phyloP scores from a whole-genome alignment of 2,329 filamentous ascomycete genomes.

The Nemania sp. region DNA sequence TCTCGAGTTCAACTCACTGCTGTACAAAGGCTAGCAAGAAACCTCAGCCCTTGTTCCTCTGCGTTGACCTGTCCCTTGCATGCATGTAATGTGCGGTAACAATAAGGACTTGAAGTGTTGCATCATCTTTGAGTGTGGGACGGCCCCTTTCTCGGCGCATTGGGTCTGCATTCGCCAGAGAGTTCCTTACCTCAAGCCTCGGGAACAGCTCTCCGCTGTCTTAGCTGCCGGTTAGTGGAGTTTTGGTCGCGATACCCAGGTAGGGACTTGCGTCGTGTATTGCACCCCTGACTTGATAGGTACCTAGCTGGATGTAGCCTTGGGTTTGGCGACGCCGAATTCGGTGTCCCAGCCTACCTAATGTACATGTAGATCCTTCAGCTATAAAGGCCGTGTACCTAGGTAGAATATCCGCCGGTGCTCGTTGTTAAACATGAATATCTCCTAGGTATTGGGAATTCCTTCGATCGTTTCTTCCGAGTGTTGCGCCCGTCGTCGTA shows the following conservation, averaged over 20 bases:
- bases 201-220: constrained; percentile 19
- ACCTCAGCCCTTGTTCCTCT: neutral
- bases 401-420: neutral
- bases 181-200: constrained; percentile 17
- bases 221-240: constrained; percentile 8
- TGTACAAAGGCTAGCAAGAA: neutral
- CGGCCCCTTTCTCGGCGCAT: constrained; percentile 19
- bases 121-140: constrained; percentile 9
- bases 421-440: no score
- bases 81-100: neutral
- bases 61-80: neutral
- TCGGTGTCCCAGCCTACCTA: no score
- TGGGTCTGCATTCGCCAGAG: neutral
- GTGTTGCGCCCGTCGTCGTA: no score
- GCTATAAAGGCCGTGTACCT: neutral
- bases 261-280: no score
- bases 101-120: neutral
- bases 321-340: no score
- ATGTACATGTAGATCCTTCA: no score
- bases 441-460: no score
- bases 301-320: neutral
- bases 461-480: no score
- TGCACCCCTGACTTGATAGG: neutral
- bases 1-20: no score
- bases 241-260: neutral